phyloP scores from a whole-genome alignment of 2,329 filamentous ascomycete species.

The Orbilia brochopaga region DNA sequence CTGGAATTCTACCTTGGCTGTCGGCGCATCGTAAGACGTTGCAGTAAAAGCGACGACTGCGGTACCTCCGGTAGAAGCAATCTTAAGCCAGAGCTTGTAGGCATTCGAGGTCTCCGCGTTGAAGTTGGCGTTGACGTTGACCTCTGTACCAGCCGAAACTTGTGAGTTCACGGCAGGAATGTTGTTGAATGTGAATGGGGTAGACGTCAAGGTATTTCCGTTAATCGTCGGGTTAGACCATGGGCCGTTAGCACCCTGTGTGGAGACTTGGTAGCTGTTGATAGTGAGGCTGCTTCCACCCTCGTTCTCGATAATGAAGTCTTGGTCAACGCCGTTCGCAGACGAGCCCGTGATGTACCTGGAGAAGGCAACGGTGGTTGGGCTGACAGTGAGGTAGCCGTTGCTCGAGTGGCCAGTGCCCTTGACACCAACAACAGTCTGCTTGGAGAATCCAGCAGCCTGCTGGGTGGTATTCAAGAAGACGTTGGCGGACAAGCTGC shows the following conservation, averaged over 20 bases:
- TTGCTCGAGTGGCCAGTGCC: constrained; percentile 62
- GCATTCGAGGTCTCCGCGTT: constrained; percentile 61
- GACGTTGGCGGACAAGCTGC: constrained; percentile 62
- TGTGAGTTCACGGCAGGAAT: constrained; percentile 60
- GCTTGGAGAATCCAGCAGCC: constrained; percentile 61
- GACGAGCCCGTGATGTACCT: constrained; percentile 61
- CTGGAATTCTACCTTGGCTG: constrained; percentile 65
- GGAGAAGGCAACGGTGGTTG: constrained; percentile 62
- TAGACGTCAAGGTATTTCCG: constrained; percentile 55
- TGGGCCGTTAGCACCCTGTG: constrained; percentile 60
- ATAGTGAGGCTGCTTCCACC: constrained; percentile 62
- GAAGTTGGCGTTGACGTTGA: constrained; percentile 60
- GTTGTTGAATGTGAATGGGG: constrained; percentile 62
- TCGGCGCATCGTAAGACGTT: constrained; percentile 62
- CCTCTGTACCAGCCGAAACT: constrained; percentile 58
- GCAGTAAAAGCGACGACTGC: constrained; percentile 62
- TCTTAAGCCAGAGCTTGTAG: constrained; percentile 62
- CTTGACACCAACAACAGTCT: constrained; percentile 61
- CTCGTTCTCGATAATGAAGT: constrained; percentile 62
- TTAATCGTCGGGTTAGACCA: constrained; percentile 59
- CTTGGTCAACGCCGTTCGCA: constrained; percentile 59
- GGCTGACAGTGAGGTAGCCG: constrained; percentile 62
- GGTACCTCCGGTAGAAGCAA: constrained; percentile 63
- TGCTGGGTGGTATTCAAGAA: constrained; percentile 62
- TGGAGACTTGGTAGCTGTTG: constrained; percentile 60